Base-by-base conservation (phyloP, 371 early-diverging fungal genomes). In the Umbelopsis sp. region DNA sequence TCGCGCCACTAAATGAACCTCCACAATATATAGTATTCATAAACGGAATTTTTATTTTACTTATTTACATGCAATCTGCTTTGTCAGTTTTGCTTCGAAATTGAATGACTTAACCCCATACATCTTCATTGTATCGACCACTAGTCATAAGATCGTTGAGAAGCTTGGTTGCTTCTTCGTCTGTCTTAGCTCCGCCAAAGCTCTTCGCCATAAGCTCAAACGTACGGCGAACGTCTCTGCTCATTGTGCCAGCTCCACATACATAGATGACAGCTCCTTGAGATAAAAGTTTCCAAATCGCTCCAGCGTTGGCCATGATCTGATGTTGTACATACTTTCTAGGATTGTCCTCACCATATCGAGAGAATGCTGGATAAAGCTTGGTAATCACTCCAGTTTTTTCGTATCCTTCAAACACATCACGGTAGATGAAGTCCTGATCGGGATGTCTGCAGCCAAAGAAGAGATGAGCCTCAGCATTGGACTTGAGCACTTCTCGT, bases 361-460 rank as follows among this genome's bases (percentile, higher is more conserved):
- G 81, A 20, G 96, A 95, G 69, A 87, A 91, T 0, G 95, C 94
- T 3, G 84, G 74, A 70, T 76, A 83, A 22, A 90, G 72, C 41
- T 68, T 71, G 44, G 46, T 50, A 41, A 95, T 74, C 20, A 71
- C 35, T 0, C 87, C 87, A 2, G 78, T 74, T 0, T 64, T 63
- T 1, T 66, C 79, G 66, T 86, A 82, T 8, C 53, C 63, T 12
- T 85, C 77, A 75, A 87, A 89, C 67, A 93, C 92, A 11, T 80
- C 70, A 0, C 70, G 72, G 72, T 89, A 95, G 24, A 90, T 80
- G 69, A 82, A 90, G 72, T 97, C 97, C 51, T 74, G 75, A 6
- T 81, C 71, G 16, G 69, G 70, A 69, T 86, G 77, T 63, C 97
- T 84, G 65, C 87, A 91, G 16, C 97, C 96, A 70, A 92, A 89